These are phyloP conservation scores for Magnaporthiopsis rhizophila DNA, from an alignment of 2,329 filamentous ascomycete species.

Conservation along the genomic window DNA sequence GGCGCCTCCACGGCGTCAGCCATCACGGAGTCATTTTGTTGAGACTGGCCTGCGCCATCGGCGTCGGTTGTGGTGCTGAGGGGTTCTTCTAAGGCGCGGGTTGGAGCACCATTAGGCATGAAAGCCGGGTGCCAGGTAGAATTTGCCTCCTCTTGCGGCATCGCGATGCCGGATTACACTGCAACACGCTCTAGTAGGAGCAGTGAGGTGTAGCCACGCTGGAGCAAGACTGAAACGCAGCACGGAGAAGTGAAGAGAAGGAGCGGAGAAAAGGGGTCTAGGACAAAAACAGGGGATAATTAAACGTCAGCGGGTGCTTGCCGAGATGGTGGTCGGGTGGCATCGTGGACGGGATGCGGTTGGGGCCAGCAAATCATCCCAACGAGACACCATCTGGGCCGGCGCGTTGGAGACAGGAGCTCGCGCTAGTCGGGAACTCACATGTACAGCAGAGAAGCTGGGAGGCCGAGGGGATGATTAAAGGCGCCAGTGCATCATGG, in stretches of 20 bases:
- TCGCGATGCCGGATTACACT: constrained; percentile 16
- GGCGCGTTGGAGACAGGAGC: neutral
- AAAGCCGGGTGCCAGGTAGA: constrained; percentile 44
- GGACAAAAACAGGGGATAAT: constrained; percentile 11
- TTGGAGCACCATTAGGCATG: constrained; percentile 34
- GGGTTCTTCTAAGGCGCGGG: constrained; percentile 8
- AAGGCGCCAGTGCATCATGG: neutral
- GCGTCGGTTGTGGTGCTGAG: neutral
- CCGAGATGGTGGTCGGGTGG: neutral
- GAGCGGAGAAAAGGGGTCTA: constrained; percentile 1
- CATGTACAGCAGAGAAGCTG: constrained; percentile 6
- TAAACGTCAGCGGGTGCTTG: constrained; percentile 5
- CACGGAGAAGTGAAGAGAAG: constrained; percentile 4
- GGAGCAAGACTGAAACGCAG: neutral
- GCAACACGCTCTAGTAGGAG: neutral
- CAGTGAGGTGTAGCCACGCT: neutral
- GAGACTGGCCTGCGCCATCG: neutral
- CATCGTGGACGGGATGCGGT: neutral
- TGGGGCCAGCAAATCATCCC: neutral
- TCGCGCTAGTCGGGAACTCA: constrained; percentile 2
- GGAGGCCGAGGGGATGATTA: neutral
- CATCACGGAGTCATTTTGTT: neutral
- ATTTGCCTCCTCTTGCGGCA: constrained; percentile 34
- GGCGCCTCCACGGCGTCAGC: neutral
- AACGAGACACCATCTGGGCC: neutral